phyloP scores from a whole-genome alignment of 768 basidiomycete species.

The Clitopilus passeckerianus region DNA sequence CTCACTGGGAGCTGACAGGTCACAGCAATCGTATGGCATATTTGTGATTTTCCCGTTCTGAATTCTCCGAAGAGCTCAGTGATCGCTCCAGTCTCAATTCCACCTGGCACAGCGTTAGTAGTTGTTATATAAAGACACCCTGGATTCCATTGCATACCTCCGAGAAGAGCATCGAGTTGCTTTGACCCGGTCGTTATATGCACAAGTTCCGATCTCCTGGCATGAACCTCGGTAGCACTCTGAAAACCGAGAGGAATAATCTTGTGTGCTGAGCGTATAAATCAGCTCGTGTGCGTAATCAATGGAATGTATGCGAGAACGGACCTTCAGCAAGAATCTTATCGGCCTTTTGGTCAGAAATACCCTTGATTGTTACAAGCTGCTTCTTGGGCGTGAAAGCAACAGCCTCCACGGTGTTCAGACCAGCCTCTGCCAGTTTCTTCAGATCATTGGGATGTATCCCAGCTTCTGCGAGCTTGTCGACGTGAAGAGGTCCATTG shows the following conservation, averaged over 20 bases:
- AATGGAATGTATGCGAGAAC: conserved; percentile 11
- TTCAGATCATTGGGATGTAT: conserved; percentile 89
- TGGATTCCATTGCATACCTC: conserved; percentile 58
- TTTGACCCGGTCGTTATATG: conserved; percentile 97
- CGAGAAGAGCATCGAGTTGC: conserved; percentile 91
- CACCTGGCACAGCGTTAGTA: conserved; percentile 44
- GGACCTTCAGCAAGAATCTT: conserved; percentile 90
- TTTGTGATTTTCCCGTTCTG: conserved; percentile 95
- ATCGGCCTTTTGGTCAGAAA: conserved; percentile 95
- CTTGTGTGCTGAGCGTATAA: conserved; percentile 66
- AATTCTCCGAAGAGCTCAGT: conserved; percentile 99
- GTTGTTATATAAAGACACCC: not conserved
- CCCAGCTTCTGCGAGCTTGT: conserved; percentile 84
- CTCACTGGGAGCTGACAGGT: conserved; percentile 95
- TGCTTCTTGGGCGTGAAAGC: conserved; percentile 96
- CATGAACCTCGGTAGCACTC: conserved; percentile 96
- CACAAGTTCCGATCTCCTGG: conserved; percentile 89
- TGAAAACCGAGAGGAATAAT: conserved; percentile 97
- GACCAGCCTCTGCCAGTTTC: conserved; percentile 89
- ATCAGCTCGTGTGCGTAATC: conserved; percentile 4
- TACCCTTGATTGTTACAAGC: conserved; percentile 88
- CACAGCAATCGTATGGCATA: conserved; percentile 97
- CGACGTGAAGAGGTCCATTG: conserved; percentile 79
- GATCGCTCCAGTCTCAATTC: conserved; percentile 97
- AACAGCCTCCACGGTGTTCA: conserved; percentile 92